Evolutionary conservation across 2,329 filamentous ascomycete genomes (phyloP), one percentile per base, ranked within the genome.

Genomic region (Lachnum nothofagi): DNA sequence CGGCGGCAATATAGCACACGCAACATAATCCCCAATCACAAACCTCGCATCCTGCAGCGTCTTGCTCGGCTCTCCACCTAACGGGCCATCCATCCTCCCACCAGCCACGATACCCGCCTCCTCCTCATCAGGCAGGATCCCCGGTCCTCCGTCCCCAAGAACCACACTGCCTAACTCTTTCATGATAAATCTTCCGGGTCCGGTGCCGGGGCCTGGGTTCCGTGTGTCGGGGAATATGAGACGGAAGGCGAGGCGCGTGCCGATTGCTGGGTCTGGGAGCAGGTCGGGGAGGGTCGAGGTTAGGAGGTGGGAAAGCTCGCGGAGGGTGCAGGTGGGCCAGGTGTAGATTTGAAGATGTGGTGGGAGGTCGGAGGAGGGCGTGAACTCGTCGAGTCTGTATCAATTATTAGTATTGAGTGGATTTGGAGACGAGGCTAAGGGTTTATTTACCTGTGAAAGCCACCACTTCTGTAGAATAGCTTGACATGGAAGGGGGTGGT

Each of bases 1-100:
- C 1, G 88, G 88, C 35, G 88, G 83, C 48, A 91, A 72, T 51
- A 95, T 83, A 4, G 88, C 87, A 65, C 88, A 91, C 49, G 85
- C 85, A 34, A 97, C 76, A 63, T 86, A 95, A 67, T 97, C 91
- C 0, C 91, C 91, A 54, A 93, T 85, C 9, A 95, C 85, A 62
- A 95, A 95, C 19, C 85, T 79, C 27, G 80, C 82, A 46, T 94
- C 88, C 31, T 75, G 75, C 25, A 97, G 70, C 7, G 87, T 91
- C 70, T 85, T 91, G 23, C 82, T 75, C 9, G 80, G 77, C 23
- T 88, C 83, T 5, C 78, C 78, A 27, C 74, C 74, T 46, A 79
- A 67, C 42, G 65, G 64, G 56, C 56, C 60, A 52, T 61, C 65
- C 50, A 60, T 61, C 53, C 54, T 49, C 16, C 55, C 61, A 14